Conservation (phyloP, 1,284 basidiomycete genomes). For the Ustilago tritici region DNA sequence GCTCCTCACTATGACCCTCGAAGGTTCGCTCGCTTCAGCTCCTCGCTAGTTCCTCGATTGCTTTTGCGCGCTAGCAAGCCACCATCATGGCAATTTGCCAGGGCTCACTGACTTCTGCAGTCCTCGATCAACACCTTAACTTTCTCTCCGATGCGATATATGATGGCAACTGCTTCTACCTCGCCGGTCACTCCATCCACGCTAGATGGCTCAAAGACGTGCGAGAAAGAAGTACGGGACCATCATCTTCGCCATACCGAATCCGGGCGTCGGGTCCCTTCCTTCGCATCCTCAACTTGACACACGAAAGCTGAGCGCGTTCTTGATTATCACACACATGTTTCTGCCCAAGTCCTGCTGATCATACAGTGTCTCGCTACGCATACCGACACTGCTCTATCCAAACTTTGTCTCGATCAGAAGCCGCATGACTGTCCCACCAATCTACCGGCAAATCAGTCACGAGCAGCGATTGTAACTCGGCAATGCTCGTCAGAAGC, state of each 20-base stretch:
- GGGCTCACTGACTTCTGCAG: not conserved
- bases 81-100: not conserved
- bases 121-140: not conserved
- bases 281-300: too few relatives aligned
- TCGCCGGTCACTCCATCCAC: not conserved
- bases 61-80: conserved; percentile 3
- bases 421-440: not conserved
- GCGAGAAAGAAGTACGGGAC: not conserved
- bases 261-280: too few relatives aligned
- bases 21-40: not conserved
- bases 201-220: not conserved
- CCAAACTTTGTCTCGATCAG: not conserved
- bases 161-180: not conserved
- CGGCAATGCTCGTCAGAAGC: not conserved
- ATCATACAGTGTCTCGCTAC: not conserved
- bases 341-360: not conserved
- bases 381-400: not conserved
- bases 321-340: too few relatives aligned
- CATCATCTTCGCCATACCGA: not conserved
- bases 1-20: not conserved
- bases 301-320: too few relatives aligned
- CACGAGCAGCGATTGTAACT: not conserved
- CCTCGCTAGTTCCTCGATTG: not conserved
- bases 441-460: not conserved
- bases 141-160: not conserved